phyloP scores from a whole-genome alignment of 2,329 filamentous ascomycete species.

The Monilinia fructicola region DNA sequence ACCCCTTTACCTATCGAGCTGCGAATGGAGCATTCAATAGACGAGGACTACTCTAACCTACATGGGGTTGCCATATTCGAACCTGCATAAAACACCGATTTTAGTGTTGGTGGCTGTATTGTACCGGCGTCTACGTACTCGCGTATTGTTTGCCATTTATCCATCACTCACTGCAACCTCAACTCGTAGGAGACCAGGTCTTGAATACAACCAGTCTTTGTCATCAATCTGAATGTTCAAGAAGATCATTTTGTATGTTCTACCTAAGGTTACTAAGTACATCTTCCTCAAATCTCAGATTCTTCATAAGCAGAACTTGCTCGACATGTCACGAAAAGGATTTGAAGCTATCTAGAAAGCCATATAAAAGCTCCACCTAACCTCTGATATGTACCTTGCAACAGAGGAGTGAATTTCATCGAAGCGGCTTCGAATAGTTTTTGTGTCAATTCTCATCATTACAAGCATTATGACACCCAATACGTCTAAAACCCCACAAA shows the following conservation, averaged over 20 bases:
- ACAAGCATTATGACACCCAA: conserved; percentile 8
- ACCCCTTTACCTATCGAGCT: neutral
- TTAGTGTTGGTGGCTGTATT: conserved; percentile 12
- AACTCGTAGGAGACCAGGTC: neutral
- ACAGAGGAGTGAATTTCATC: neutral
- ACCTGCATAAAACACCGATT: conserved; percentile 20
- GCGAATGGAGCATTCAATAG: neutral
- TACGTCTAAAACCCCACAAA: neutral
- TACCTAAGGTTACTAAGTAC: too few relatives aligned
- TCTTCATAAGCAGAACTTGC: neutral
- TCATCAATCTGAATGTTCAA: neutral
- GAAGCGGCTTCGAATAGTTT: neutral
- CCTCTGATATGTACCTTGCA: neutral
- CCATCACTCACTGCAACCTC: neutral
- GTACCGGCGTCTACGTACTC: neutral
- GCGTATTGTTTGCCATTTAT: neutral
- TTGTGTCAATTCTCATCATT: neutral
- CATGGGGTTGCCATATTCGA: neutral
- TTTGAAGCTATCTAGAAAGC: too few relatives aligned
- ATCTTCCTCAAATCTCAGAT: neutral
- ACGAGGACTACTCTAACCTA: neutral
- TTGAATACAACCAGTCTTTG: neutral
- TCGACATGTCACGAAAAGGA: neutral
- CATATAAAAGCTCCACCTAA: neutral
- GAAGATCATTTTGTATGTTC: neutral